phyloP scores from a whole-genome alignment of 2,329 filamentous ascomycete species.

The Neopestalotiopsis sp. region DNA sequence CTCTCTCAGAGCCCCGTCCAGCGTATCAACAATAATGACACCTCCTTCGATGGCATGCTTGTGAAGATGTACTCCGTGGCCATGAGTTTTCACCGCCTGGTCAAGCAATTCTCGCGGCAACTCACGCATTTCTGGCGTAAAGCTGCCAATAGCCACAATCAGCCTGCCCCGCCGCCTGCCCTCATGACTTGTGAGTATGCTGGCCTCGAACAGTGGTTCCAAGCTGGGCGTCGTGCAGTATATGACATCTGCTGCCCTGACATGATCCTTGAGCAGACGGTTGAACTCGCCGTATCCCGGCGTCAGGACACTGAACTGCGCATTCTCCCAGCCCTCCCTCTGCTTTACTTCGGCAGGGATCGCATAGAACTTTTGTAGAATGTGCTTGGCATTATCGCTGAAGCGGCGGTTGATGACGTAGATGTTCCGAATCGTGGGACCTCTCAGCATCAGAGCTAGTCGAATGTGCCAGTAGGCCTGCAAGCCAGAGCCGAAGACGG shows the following conservation, averaged over 20 bases:
- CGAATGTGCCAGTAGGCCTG: slow-evolving; percentile 96
- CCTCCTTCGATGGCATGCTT: slow-evolving; percentile 69
- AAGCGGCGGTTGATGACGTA: slow-evolving; percentile 84
- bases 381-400: slow-evolving; percentile 57
- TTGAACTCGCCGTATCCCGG: slow-evolving; percentile 72
- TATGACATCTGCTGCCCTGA: slow-evolving; percentile 78
- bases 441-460: slow-evolving; percentile 77
- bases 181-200: slow-evolving; percentile 74
- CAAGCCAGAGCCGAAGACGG: slow-evolving; percentile 85
- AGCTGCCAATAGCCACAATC: slow-evolving; percentile 75
- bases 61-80: slow-evolving; percentile 66
- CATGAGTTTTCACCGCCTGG: slow-evolving; percentile 57
- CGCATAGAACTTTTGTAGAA: slow-evolving; percentile 55
- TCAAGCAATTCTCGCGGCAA: slow-evolving; percentile 77
- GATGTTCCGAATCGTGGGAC: slow-evolving; percentile 74
- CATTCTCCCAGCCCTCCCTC: slow-evolving; percentile 66
- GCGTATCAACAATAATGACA: slow-evolving; percentile 74
- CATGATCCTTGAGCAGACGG: slow-evolving; percentile 71
- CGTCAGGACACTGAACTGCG: slow-evolving; percentile 74
- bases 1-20: slow-evolving; percentile 80
- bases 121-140: slow-evolving; percentile 78
- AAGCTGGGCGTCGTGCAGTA: slow-evolving; percentile 87
- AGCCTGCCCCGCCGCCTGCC: slow-evolving; percentile 73
- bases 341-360: slow-evolving; percentile 51
- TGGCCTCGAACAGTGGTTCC: slow-evolving; percentile 75